phyloP scores from a whole-genome alignment of 2,329 filamentous ascomycete species.

The Magnaporthiopsis rhizophila region DNA sequence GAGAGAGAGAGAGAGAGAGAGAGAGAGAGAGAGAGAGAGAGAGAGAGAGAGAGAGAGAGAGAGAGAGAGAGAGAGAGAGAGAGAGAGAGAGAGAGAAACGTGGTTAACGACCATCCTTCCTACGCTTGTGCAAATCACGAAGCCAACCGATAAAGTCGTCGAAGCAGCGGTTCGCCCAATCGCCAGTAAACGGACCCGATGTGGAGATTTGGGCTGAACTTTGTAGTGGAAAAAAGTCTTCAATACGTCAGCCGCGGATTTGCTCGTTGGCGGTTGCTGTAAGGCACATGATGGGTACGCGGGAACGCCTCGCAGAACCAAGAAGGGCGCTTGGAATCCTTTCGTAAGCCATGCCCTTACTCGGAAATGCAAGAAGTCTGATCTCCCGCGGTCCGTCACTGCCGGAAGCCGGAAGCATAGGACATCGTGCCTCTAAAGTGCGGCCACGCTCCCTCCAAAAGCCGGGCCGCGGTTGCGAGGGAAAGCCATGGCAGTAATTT shows the following conservation, averaged over 20 bases:
- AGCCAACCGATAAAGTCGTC: constrained; percentile 72
- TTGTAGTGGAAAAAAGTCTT: constrained; percentile 78
- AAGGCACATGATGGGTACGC: constrained; percentile 82
- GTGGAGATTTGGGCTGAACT: constrained; percentile 73
- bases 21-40: too few species aligned
- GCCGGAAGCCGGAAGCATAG: constrained; percentile 89
- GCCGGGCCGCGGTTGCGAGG: constrained; percentile 30
- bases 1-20: too few species aligned
- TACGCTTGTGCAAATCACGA: constrained; percentile 60
- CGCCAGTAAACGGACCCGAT: constrained; percentile 83
- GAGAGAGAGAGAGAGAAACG: too few species aligned
- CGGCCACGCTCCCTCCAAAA: constrained; percentile 63
- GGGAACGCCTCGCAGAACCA: constrained; percentile 82
- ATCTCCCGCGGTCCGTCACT: constrained; percentile 80
- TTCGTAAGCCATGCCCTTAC: constrained; percentile 98
- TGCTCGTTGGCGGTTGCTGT: constrained; percentile 82
- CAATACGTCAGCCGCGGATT: constrained; percentile 70
- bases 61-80: too few species aligned
- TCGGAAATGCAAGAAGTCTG: constrained; percentile 97
- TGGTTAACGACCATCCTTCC: constrained; percentile 31
- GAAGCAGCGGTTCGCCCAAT: constrained; percentile 65
- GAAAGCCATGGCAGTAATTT: constrained; percentile 26
- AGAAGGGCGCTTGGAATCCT: constrained; percentile 75
- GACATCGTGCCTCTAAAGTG: constrained; percentile 77
- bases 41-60: too few species aligned